Evolutionary conservation across 805 yeast species (phyloP).

Genomic region (Saccharomycopsis sp.): DNA sequence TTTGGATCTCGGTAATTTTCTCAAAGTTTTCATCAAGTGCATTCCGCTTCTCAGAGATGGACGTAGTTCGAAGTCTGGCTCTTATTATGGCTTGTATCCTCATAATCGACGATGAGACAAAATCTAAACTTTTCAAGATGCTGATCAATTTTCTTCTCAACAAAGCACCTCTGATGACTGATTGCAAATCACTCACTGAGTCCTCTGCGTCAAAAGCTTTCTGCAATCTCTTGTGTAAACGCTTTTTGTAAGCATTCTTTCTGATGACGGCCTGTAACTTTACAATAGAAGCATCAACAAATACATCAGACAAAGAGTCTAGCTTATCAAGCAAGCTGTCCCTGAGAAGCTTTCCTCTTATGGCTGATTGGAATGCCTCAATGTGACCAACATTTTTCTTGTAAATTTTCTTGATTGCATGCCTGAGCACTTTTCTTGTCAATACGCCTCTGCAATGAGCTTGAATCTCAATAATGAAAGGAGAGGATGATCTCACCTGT

Average conservation of each 20-base stretch:
- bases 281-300: conserved; percentile 22
- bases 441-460: conserved; percentile 43
- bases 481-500: conserved; percentile 2
- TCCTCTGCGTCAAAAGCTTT: conserved; percentile 24
- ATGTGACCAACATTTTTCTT: conserved; percentile 23
- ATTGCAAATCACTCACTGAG: conserved; percentile 30
- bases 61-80: conserved; percentile 23
- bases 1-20: too few relatives aligned
- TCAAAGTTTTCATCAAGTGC: conserved; percentile 9
- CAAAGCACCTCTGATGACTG: conserved; percentile 30
- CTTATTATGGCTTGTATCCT: too few relatives aligned
- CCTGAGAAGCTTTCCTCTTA: conserved; percentile 35
- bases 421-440: conserved; percentile 24
- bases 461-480: conserved; percentile 31
- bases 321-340: conserved; percentile 18
- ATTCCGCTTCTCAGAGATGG: too few relatives aligned
- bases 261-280: conserved; percentile 33
- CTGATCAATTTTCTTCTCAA: conserved; percentile 16
- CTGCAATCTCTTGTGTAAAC: conserved; percentile 21
- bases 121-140: conserved; percentile 4
- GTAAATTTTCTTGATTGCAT: conserved; percentile 25
- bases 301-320: conserved; percentile 20
- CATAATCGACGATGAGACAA: background rate
- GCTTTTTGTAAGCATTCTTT: conserved; percentile 26
- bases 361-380: conserved; percentile 29